Conservation (phyloP, 169 alveolate species). For the Neospora caninum region DNA sequence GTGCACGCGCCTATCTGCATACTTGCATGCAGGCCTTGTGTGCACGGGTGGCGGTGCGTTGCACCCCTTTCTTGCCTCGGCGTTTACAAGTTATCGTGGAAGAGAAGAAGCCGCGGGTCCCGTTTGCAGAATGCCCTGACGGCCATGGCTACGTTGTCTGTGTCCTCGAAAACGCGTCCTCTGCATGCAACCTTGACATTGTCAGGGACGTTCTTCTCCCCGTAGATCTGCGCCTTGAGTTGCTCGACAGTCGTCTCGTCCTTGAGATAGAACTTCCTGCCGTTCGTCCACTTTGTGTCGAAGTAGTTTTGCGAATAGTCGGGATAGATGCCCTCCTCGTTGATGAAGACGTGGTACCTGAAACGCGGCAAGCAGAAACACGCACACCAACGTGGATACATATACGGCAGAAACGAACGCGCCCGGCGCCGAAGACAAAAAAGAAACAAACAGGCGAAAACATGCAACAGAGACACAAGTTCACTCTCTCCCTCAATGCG, state of each 20-base stretch:
- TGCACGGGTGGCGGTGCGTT: no score
- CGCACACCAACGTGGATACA: neutral
- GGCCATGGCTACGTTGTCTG: constrained; percentile 86
- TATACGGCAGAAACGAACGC: no score
- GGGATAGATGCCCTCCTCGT: constrained; percentile 42
- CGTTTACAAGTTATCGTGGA: constrained; percentile 72
- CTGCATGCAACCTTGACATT: constrained; percentile 82
- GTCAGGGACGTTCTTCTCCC: neutral
- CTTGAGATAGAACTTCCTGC: constrained; percentile 78
- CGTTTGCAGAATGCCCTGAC: constrained; percentile 86
- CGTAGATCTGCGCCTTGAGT: constrained; percentile 74
- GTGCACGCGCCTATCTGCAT: no score
- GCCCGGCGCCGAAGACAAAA: no score
- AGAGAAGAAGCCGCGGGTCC: constrained; percentile 84
- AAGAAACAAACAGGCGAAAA: no score
- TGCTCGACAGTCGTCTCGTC: constrained; percentile 82
- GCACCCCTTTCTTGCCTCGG: no score
- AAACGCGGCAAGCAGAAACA: neutral
- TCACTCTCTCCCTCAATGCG: no score
- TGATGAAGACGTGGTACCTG: constrained; percentile 57
- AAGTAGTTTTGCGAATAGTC: constrained; percentile 64
- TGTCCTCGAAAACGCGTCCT: constrained; percentile 84
- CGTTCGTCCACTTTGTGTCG: constrained; percentile 79
- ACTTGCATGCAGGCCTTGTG: no score
- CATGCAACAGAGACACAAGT: no score